These are phyloP conservation scores for Phytophthora syringae DNA, from an alignment of 352 stramenopile genomes.

Conservation along the genomic window DNA sequence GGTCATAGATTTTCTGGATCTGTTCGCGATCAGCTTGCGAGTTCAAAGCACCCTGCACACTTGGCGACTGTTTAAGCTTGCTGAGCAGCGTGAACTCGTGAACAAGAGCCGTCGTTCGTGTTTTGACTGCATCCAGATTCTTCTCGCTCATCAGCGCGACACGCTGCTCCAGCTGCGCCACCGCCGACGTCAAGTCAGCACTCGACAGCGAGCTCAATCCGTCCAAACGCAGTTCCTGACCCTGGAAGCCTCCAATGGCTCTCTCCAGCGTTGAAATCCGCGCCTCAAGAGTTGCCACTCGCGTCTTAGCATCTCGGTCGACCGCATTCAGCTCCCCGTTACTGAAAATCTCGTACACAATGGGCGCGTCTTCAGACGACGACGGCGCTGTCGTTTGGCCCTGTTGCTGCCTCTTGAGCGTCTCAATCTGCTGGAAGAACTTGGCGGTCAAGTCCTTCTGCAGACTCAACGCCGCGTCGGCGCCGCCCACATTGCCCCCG, in stretches of 20 bases:
- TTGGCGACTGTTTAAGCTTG: slow-evolving; percentile 79
- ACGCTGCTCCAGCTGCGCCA: slow-evolving; percentile 71
- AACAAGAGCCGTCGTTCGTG: slow-evolving; percentile 73
- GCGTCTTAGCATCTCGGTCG: slow-evolving; percentile 69
- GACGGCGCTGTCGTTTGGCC: slow-evolving; percentile 13
- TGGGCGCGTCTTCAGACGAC: slow-evolving; percentile 35
- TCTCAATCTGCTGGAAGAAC: slow-evolving; percentile 77
- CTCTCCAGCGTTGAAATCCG: slow-evolving; percentile 68
- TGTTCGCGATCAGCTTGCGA: slow-evolving; percentile 70
- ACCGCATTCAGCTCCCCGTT: slow-evolving; percentile 76
- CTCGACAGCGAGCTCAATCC: slow-evolving; percentile 33
- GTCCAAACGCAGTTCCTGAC: slow-evolving; percentile 58
- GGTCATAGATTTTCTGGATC: slow-evolving; percentile 76
- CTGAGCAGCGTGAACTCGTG: slow-evolving; percentile 80
- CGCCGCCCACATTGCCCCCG: slow-evolving; percentile 18
- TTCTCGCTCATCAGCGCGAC: slow-evolving; percentile 77
- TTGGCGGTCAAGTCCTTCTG: slow-evolving; percentile 74
- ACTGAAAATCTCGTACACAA: slow-evolving; percentile 86
- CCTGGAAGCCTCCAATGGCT: slow-evolving; percentile 59
- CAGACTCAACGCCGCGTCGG: slow-evolving; percentile 55
- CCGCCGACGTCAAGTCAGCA: slow-evolving; percentile 49
- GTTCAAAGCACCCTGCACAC: slow-evolving; percentile 60
- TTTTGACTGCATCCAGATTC: slow-evolving; percentile 82
- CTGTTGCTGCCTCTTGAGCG: slow-evolving; percentile 55
- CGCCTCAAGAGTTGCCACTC: slow-evolving; percentile 63